These are phyloP conservation scores for Hypoxylon intermedium DNA, from an alignment of 495 filamentous ascomycete species.

Conservation along the genomic window DNA sequence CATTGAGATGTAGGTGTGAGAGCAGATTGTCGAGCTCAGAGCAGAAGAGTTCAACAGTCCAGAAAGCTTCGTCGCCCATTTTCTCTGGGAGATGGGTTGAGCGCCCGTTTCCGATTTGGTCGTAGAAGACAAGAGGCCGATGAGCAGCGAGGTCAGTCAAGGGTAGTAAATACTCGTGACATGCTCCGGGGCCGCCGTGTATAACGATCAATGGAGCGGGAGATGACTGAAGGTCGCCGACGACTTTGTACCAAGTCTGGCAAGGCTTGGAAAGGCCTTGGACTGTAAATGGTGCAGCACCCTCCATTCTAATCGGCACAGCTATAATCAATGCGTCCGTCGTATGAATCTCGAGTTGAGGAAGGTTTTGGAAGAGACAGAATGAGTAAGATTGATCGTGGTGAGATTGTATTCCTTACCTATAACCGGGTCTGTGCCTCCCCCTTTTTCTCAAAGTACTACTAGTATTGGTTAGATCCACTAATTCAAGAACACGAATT, in stretches of 20 bases:
- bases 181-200: constrained; percentile 58
- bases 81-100: constrained; percentile 56
- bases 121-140: constrained; percentile 59
- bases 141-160: constrained; percentile 43
- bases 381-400: no score
- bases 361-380: no score
- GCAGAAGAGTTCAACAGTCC: constrained; percentile 55
- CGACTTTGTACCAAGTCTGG: constrained; percentile 49
- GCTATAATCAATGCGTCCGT: no score
- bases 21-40: constrained; percentile 59
- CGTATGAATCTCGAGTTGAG: no score
- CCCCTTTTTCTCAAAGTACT: no score
- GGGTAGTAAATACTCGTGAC: constrained; percentile 52
- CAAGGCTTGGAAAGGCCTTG: constrained; percentile 34
- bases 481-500: no score
- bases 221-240: constrained; percentile 41
- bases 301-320: no score
- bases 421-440: no score
- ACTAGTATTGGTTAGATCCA: no score
- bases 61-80: constrained; percentile 52
- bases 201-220: constrained; percentile 48
- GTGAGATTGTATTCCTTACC: no score
- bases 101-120: constrained; percentile 58
- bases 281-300: constrained; percentile 34
- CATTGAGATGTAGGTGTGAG: constrained; percentile 44